Evolutionary conservation across 306 rosid species (phyloP).

Genomic region (Vicia villosa): DNA sequence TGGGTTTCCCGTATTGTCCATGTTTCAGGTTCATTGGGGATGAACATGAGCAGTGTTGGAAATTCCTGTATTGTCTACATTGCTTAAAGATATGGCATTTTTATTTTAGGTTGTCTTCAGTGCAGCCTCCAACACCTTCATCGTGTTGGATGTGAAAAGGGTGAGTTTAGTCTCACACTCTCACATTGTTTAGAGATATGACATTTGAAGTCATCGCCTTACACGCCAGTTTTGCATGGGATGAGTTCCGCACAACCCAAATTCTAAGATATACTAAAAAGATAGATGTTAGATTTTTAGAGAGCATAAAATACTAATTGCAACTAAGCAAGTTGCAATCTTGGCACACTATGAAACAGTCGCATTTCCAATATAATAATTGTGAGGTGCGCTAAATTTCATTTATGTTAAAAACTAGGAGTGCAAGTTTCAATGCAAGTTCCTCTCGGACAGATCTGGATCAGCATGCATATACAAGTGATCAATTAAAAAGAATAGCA

Average conservation of each 20-base stretch:
- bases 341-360: background rate
- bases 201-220: too few relatives aligned
- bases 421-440: background rate
- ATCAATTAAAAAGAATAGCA: slow-evolving; percentile 11
- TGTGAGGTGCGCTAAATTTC: background rate
- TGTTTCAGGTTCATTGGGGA: too few relatives aligned
- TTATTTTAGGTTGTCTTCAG: too few relatives aligned
- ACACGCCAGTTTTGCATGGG: too few relatives aligned
- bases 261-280: background rate
- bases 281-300: background rate
- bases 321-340: background rate
- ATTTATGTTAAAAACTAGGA: slow-evolving; percentile 3
- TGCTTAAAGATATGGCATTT: too few relatives aligned
- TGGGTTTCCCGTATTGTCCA: too few relatives aligned
- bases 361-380: background rate
- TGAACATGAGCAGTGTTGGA: too few relatives aligned
- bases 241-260: background rate
- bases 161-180: too few relatives aligned
- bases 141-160: too few relatives aligned
- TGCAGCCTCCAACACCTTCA: too few relatives aligned
- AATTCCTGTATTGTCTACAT: too few relatives aligned
- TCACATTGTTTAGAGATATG: too few relatives aligned
- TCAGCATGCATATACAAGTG: slow-evolving; percentile 1
- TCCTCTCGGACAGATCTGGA: background rate
- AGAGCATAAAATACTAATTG: slow-evolving; percentile 11